Base-by-base conservation (phyloP, 352 stramenopile species). In the Phytophthora citrophthora region DNA sequence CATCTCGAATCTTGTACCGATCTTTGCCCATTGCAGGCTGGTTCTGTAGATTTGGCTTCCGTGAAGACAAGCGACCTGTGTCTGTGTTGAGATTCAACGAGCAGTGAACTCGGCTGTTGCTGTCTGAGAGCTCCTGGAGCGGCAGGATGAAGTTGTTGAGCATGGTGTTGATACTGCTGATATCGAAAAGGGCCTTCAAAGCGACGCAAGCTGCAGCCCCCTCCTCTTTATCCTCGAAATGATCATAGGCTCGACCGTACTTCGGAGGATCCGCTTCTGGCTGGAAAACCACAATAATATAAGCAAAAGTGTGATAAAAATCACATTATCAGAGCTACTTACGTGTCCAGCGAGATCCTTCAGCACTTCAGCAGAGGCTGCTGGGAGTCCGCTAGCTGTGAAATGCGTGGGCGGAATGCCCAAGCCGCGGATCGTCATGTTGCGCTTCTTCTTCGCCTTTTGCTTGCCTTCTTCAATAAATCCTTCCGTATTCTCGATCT, bases 61-160 rank as follows among this genome's bases (percentile, higher is more conserved):
- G 86, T 23, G 97, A 98, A 6, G 93, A 99, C 5, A 99, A 78
- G 4, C 98, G 88, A 11, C 98, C 98, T 51, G 97, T 99, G 70
- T 99, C 97, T 16, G 98, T 99, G 72, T 99, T 99, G 3, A 99
- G 73, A 80, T 99, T 99, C 1, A 99, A 80, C 18, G 94, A 99
- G 70, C 97, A 98, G 71, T 99, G 98, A 8, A 99, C 96, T 16
- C 98, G 86, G 40, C 83, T 92, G 36, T 98, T 79, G 20, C 89
- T 81, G 70, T 99, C 97, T 7, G 94, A 88, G 11, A 99, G 79
- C 20, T 93, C 81, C 62, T 98, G 93, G 10, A 98, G 80, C 27
- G 95, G 95, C 53, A 96, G 52, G 44, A 98, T 96, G 55, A 98
- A 98, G 70, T 97, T 99, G 68, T 93, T 97, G 66, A 99, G 93